Evolutionary conservation across 1,139 yeast genomes (phyloP).

Genomic region (Candida sp.): DNA sequence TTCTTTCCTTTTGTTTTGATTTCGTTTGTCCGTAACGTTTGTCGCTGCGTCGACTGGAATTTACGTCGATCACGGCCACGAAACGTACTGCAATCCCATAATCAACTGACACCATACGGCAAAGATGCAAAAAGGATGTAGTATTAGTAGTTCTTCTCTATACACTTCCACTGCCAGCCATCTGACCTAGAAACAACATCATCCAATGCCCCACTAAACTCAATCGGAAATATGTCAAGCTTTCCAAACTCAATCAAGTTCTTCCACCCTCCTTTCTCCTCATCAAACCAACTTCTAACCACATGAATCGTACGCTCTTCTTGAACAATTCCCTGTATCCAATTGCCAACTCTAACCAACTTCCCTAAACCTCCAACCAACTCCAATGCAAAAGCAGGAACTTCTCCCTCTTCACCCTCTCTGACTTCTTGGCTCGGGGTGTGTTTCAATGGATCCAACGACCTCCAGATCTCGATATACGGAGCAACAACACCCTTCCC

Average conservation of each 20-base stretch:
- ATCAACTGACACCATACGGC: too few relatives aligned
- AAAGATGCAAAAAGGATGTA: too few relatives aligned
- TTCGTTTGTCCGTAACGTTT: too few relatives aligned
- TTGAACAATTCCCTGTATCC: constrained; percentile 57
- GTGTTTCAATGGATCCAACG: constrained; percentile 43
- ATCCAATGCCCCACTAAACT: constrained; percentile 19
- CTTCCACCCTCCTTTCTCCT: constrained; percentile 22
- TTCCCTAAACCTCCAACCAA: constrained; percentile 43
- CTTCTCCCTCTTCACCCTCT: constrained; percentile 17
- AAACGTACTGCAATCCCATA: too few relatives aligned
- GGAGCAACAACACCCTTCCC: constrained; percentile 47
- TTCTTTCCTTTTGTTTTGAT: background rate
- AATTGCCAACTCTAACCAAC: constrained; percentile 52
- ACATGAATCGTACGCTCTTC: constrained; percentile 36
- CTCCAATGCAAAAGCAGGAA: constrained; percentile 14
- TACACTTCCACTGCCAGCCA: constrained; percentile 7
- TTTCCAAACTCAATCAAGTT: constrained; percentile 31
- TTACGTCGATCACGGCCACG: too few relatives aligned
- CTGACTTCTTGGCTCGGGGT: constrained; percentile 33
- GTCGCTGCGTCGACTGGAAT: background rate
- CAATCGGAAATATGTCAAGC: constrained; percentile 26
- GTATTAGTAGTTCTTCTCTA: background rate
- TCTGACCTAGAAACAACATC: constrained; percentile 12
- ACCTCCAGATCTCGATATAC: constrained; percentile 64
- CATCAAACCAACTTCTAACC: constrained; percentile 26